These are phyloP conservation scores for Furcasterigmium furcatum DNA, from an alignment of 2,329 filamentous ascomycete species.

Conservation along the genomic window DNA sequence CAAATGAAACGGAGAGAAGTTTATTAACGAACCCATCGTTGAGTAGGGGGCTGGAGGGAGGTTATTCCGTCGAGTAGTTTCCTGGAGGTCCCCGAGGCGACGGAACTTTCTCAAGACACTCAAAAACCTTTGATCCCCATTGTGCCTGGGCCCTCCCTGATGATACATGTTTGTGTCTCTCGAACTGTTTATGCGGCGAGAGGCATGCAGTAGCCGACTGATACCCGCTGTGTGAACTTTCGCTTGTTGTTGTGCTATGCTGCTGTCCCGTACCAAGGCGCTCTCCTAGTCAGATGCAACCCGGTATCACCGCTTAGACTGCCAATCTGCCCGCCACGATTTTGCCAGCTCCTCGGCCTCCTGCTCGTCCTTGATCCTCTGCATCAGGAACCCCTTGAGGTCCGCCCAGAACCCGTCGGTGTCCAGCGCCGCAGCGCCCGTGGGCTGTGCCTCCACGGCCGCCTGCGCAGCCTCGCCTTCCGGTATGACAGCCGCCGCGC, in stretches of 20 bases:
- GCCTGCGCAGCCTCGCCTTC: conserved; percentile 14
- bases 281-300: too few species aligned
- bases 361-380: conserved; percentile 70
- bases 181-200: too few species aligned
- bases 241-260: too few species aligned
- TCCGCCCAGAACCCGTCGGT: conserved; percentile 84
- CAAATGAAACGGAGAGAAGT: conserved; percentile 11
- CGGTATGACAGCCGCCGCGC: conserved; percentile 44
- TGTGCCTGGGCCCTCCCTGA: too few species aligned
- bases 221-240: too few species aligned
- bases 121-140: not conserved
- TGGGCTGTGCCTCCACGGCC: conserved; percentile 11
- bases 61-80: not conserved
- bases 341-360: conserved; percentile 60
- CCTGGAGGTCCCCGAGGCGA: not conserved
- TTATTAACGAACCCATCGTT: not conserved
- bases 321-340: conserved; percentile 72
- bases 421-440: conserved; percentile 52
- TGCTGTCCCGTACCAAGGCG: too few species aligned
- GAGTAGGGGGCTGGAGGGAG: not conserved
- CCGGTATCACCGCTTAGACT: conserved; percentile 39
- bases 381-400: conserved; percentile 74
- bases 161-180: too few species aligned
- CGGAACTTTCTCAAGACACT: not conserved
- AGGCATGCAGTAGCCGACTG: too few species aligned